Evolutionary conservation across 768 basidiomycete genomes (phyloP), one percentile per base, ranked within the genome.

Genomic region (Phlebiopsis flavidoalba): DNA sequence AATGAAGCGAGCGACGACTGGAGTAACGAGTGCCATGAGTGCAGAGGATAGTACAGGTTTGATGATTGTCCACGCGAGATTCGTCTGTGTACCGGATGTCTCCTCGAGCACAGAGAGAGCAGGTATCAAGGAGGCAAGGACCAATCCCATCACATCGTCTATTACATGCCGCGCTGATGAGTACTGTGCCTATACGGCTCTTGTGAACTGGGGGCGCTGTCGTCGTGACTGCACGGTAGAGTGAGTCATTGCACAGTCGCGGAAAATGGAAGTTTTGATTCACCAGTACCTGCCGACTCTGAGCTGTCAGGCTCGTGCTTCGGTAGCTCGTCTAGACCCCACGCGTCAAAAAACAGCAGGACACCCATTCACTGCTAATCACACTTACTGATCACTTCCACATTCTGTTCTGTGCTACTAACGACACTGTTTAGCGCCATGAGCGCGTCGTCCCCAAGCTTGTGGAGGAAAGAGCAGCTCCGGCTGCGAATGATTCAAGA

Each of bases 381-480:
- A 12, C 17, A 10, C 40, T 43, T 43, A 43, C 40, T 17, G 17
- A 43, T 43, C 10, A 2, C 40, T 12, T 12, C 40, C 40, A 17
- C 40, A 10, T 17, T 17, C 40, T 43, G 40, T 43, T 17, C 17
- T 43, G 40, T 12, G 17, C 40, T 17, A 15, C 35, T 51, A 1
- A 40, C 52, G 4, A 70, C 67, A 36, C 65, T 67, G n/a, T 74
- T 76, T 31, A 89, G 74, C 14, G 88, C 76, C 15, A 80, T 76
- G n/a, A 89, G 77, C 0, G 77, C 0, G 85, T 87, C 31, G 87
- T 90, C 0, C 87, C 87, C 1, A 89, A 76, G 0, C 83, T 85
- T 0, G 87, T 89, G 0, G 84, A 82, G 17, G 80, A 83, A 0
- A 88, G 73, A 0, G 86, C 80, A 1, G 85, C 83, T 0, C 87